These are phyloP conservation scores for Ustilago sp. DNA, from an alignment of 1,284 basidiomycete genomes.

Conservation along the genomic window DNA sequence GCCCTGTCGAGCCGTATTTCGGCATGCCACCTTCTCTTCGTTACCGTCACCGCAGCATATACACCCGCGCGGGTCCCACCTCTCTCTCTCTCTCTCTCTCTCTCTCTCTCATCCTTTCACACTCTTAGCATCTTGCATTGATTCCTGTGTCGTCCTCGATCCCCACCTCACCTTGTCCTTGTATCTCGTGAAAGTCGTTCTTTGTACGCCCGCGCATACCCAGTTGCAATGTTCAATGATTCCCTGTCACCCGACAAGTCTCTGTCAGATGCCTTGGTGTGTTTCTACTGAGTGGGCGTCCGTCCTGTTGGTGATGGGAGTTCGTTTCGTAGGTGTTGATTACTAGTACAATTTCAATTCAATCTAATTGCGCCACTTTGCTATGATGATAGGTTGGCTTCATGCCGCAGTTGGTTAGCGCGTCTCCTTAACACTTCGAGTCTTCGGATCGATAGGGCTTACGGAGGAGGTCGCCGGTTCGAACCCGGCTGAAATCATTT, in stretches of 20 bases:
- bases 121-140: constrained; percentile 8
- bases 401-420: constrained; percentile 58
- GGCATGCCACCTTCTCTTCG: neutral
- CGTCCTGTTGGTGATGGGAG: no score
- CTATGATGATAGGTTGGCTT: neutral
- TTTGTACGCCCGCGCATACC: constrained; percentile 13
- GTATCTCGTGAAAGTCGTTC: constrained; percentile 6
- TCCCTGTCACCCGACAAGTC: neutral
- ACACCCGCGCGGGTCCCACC: neutral
- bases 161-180: constrained; percentile 4
- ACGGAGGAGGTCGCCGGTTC: constrained; percentile 58
- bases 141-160: neutral
- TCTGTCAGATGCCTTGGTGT: neutral
- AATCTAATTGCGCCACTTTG: no score
- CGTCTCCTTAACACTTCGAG: constrained; percentile 54
- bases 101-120: neutral
- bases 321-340: no score
- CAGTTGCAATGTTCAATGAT: constrained; percentile 12
- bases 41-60: constrained; percentile 3
- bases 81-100: neutral
- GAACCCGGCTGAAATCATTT: constrained; percentile 55
- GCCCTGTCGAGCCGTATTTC: neutral
- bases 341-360: no score
- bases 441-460: constrained; percentile 35
- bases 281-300: no score